phyloP scores from a whole-genome alignment of 78 protist genomes.

The Planoprotostelium fungivorum region DNA sequence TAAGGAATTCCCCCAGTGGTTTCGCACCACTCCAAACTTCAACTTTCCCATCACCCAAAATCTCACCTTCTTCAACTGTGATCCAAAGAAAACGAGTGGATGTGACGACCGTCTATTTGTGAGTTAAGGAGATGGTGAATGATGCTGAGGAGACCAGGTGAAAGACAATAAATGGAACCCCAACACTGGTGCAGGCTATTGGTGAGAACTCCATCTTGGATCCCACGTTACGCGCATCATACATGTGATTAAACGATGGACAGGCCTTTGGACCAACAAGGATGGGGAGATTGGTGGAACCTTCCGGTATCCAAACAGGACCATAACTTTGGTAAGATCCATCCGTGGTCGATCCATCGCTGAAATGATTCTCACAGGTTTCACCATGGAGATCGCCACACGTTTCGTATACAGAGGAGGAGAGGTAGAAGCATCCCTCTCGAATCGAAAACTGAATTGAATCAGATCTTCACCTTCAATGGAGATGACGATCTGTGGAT shows the following conservation, averaged over 20 bases:
- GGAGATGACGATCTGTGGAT: background rate
- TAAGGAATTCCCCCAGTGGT: background rate
- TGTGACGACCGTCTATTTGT: background rate
- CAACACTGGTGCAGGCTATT: background rate
- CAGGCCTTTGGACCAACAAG: background rate
- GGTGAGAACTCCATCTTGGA: too few relatives aligned
- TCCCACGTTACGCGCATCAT: too few relatives aligned
- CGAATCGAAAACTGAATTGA: background rate
- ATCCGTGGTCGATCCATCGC: background rate
- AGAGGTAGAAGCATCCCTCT: background rate
- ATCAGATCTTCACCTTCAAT: background rate
- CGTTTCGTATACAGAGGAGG: background rate
- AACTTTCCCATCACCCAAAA: background rate
- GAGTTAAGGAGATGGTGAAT: background rate
- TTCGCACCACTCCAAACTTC: background rate
- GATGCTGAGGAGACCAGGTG: too few relatives aligned
- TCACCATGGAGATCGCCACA: constrained; percentile 2
- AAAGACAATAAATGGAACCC: background rate
- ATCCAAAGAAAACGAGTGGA: background rate
- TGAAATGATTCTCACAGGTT: background rate
- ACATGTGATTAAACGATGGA: too few relatives aligned
- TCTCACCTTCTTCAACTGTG: background rate
- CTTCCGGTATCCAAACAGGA: background rate
- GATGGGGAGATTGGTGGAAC: background rate
- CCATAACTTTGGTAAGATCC: background rate